phyloP scores from a whole-genome alignment of 2,329 filamentous ascomycete genomes.

The Endoconidiophora laricicola region DNA sequence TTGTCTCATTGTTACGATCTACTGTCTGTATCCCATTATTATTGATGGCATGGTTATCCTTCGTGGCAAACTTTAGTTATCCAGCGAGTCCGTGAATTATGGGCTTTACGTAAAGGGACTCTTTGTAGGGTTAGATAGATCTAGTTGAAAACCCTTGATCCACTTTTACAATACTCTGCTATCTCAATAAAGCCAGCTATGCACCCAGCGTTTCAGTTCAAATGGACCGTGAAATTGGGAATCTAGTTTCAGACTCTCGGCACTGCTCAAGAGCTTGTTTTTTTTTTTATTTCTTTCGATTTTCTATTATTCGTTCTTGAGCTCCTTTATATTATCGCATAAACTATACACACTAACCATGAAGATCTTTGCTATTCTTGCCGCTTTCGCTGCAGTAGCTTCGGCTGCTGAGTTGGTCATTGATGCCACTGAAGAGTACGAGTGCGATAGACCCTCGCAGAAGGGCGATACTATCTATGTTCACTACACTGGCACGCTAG shows the following conservation, averaged over 20 bases:
- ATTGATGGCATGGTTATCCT: no score
- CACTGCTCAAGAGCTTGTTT: background rate
- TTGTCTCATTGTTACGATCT: no score
- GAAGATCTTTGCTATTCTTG: constrained; percentile 32
- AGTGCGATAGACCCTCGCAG: constrained; percentile 63
- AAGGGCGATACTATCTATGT: constrained; percentile 68
- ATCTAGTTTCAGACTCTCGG: no score
- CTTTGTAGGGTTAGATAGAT: no score
- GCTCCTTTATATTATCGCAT: constrained; percentile 4
- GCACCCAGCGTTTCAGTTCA: no score
- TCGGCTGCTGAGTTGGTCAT: constrained; percentile 53
- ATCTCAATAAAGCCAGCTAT: no score
- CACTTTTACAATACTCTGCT: no score
- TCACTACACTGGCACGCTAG: constrained; percentile 76
- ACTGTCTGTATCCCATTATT: no score
- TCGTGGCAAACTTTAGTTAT: no score
- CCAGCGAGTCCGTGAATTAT: no score
- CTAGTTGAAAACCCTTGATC: no score
- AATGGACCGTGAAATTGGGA: background rate
- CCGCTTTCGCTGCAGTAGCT: constrained; percentile 33
- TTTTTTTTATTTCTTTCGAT: background rate
- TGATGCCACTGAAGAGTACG: constrained; percentile 54
- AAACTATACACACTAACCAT: constrained; percentile 20
- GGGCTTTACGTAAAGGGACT: no score
- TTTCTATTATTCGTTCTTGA: background rate